Evolutionary conservation across 1,284 basidiomycete species (phyloP).

Genomic region (Xerocomus minutiporus): DNA sequence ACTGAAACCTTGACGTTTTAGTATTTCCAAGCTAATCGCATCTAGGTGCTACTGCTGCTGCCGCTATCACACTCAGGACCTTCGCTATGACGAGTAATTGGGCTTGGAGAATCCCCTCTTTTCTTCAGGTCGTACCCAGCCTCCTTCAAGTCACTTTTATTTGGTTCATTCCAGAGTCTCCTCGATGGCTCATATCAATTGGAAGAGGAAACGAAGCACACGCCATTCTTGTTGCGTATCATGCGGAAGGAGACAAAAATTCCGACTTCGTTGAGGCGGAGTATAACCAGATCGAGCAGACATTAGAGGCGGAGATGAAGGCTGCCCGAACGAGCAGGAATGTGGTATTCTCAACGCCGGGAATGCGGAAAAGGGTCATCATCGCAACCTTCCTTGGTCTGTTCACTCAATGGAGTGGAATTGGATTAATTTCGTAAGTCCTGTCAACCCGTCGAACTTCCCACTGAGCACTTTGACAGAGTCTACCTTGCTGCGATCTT

Average conservation of each 20-base stretch:
- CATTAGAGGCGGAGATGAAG: conserved; percentile 18
- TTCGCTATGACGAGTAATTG: conserved; percentile 46
- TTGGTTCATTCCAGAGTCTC: conserved; percentile 2
- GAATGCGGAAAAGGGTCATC: conserved; percentile 7
- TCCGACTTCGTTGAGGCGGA: conserved; percentile 3
- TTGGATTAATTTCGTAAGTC: conserved; percentile 4
- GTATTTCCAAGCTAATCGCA: not conserved
- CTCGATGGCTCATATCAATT: conserved; percentile 4
- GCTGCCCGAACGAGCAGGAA: not conserved
- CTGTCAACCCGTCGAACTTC: too few relatives aligned
- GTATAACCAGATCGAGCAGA: conserved; percentile 21
- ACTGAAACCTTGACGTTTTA: not conserved
- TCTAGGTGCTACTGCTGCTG: conserved; percentile 8
- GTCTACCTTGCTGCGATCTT: conserved; percentile 8
- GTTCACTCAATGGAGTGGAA: conserved; percentile 42
- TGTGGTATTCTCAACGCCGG: not conserved
- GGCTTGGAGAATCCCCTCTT: conserved; percentile 28
- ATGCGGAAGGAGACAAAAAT: conserved; percentile 1
- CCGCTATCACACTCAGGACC: conserved; percentile 42
- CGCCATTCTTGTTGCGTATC: not conserved
- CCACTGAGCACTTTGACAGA: conserved; percentile 1
- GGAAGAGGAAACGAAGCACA: not conserved
- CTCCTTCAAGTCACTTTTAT: conserved; percentile 4
- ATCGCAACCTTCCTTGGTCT: conserved; percentile 34
- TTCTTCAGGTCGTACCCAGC: conserved; percentile 1